These are phyloP conservation scores for Cyanodermella asteris DNA, from an alignment of 2,329 filamentous ascomycete genomes.

Conservation along the genomic window DNA sequence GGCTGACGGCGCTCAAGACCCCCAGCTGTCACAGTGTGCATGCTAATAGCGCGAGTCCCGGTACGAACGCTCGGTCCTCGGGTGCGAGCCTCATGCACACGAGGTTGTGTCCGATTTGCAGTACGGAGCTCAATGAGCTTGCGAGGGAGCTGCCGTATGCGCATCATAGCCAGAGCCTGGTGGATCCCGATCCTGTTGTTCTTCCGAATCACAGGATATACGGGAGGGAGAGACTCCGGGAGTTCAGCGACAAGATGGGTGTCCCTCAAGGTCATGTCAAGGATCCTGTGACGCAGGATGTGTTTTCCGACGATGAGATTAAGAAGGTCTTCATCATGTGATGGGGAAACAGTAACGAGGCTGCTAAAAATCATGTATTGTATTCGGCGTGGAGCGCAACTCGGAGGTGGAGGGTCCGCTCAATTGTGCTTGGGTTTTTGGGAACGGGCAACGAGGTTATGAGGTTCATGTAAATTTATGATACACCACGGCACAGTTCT, in stretches of 20 bases:
- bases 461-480: too few species aligned
- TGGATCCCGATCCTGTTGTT: constrained; percentile 69
- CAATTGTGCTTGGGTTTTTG: too few species aligned
- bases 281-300: constrained; percentile 55
- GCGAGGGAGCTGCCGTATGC: constrained; percentile 80
- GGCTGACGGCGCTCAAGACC: constrained; percentile 85
- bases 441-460: too few species aligned
- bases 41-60: constrained; percentile 32
- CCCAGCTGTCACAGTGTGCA: constrained; percentile 65
- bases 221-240: constrained; percentile 48
- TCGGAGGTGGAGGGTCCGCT: too few species aligned
- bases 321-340: constrained; percentile 94
- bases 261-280: constrained; percentile 44
- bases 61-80: too few species aligned
- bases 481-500: too few species aligned
- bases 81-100: constrained; percentile 37
- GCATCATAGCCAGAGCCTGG: constrained; percentile 81
- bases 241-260: constrained; percentile 61
- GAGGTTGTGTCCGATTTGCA: constrained; percentile 85
- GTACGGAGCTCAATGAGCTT: constrained; percentile 79
- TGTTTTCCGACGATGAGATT: constrained; percentile 38
- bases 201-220: constrained; percentile 78
- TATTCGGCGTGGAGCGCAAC: too few species aligned
- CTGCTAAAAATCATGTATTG: too few species aligned
- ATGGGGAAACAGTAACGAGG: too few species aligned